phyloP scores from a whole-genome alignment of 2,329 filamentous ascomycete species.

The Paraphoma chrysanthemicola region DNA sequence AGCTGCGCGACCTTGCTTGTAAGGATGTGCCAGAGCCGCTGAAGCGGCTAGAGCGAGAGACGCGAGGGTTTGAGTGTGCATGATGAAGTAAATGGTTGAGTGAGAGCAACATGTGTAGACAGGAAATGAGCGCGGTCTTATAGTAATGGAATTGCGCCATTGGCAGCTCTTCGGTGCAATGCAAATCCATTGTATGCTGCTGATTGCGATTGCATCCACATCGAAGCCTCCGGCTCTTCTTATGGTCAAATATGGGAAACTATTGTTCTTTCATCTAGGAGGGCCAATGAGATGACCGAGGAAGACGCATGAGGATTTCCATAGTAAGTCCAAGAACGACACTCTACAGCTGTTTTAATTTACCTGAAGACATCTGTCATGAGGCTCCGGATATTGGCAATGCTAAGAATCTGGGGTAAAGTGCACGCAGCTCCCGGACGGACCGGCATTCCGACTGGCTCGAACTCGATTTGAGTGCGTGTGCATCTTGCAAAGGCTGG shows the following conservation, averaged over 20 bases:
- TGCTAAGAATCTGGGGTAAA: constrained; percentile 17
- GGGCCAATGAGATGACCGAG: constrained; percentile 24
- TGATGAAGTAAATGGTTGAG: constrained; percentile 10
- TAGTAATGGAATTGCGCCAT: constrained; percentile 11
- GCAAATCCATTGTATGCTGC: constrained; percentile 2
- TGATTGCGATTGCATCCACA: constrained; percentile 13
- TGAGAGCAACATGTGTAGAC: neutral
- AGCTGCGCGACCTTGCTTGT: constrained; percentile 14
- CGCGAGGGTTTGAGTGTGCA: constrained; percentile 32
- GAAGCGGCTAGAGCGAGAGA: constrained; percentile 28
- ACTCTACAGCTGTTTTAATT: constrained; percentile 19
- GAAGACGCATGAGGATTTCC: constrained; percentile 27
- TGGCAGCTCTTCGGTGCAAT: neutral
- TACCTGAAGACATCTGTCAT: constrained; percentile 14
- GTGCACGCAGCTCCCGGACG: constrained; percentile 13
- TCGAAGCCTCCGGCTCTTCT: constrained; percentile 14
- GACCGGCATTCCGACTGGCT: constrained; percentile 14
- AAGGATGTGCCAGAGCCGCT: constrained; percentile 34
- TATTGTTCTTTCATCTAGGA: constrained; percentile 19
- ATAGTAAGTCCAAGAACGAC: constrained; percentile 24
- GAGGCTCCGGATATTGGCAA: constrained; percentile 10
- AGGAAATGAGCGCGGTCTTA: constrained; percentile 13
- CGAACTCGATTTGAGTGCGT: constrained; percentile 2
- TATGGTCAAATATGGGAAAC: constrained; percentile 18
- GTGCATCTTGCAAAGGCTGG: neutral